These are phyloP conservation scores for Amanita muscaria DNA, from an alignment of 768 basidiomycete genomes.

Conservation along the genomic window DNA sequence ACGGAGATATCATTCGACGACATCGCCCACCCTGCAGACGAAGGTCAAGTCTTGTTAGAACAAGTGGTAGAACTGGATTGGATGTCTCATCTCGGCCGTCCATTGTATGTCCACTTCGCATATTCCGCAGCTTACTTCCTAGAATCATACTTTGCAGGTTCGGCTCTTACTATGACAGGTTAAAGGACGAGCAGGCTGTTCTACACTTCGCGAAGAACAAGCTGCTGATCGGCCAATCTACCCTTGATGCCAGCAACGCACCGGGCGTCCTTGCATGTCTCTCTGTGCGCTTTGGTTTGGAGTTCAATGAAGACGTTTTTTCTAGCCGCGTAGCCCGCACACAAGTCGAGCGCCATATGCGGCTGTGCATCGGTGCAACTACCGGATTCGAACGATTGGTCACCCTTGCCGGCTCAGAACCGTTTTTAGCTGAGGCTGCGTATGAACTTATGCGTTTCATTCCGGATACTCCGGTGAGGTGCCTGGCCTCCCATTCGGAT, in stretches of 20 bases:
- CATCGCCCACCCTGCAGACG: slow-evolving; percentile 11
- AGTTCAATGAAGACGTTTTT: slow-evolving; percentile 10
- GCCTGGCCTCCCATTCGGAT: slow-evolving; percentile 8
- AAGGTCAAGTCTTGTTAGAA: slow-evolving; percentile 5
- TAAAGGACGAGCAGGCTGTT: not conserved
- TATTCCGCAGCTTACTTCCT: not conserved
- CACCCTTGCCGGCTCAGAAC: slow-evolving; percentile 20
- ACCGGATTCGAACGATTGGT: slow-evolving; percentile 13
- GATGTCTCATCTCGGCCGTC: slow-evolving; percentile 17
- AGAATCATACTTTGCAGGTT: slow-evolving; percentile 9
- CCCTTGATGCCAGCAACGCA: not conserved
- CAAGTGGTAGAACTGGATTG: slow-evolving; percentile 12
- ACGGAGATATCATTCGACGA: slow-evolving; percentile 18
- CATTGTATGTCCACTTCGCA: slow-evolving; percentile 15
- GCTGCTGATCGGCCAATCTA: not conserved
- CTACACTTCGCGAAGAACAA: not conserved
- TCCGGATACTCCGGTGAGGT: slow-evolving; percentile 1
- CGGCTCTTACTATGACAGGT: not conserved
- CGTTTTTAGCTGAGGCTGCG: slow-evolving; percentile 22
- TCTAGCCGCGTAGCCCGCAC: not conserved
- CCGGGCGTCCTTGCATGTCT: not conserved
- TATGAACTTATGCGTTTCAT: slow-evolving; percentile 9
- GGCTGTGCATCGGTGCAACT: slow-evolving; percentile 13
- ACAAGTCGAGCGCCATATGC: slow-evolving; percentile 22
- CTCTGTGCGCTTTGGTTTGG: slow-evolving; percentile 14